phyloP scores from a whole-genome alignment of 768 basidiomycete species.

The Boletus huronensis region DNA sequence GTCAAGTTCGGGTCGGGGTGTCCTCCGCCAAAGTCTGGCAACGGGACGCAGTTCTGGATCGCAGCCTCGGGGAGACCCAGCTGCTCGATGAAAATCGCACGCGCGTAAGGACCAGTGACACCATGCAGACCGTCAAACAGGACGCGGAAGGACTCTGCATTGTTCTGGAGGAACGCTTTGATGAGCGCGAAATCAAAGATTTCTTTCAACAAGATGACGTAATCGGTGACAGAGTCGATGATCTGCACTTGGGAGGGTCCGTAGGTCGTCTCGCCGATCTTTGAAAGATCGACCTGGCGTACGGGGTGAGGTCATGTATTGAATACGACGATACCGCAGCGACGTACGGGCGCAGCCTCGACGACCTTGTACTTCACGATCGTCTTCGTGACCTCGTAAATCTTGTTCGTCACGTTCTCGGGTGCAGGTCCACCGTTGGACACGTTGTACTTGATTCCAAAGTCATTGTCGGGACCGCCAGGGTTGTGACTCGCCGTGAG shows the following conservation, averaged over 20 bases:
- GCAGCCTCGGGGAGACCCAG: constrained; percentile 78
- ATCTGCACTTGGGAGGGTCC: constrained; percentile 84
- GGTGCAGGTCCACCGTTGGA: constrained; percentile 97
- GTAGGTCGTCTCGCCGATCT: constrained; percentile 73
- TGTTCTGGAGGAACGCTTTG: constrained; percentile 77
- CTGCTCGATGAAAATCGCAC: constrained; percentile 77
- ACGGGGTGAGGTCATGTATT: neutral
- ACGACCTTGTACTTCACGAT: constrained; percentile 84
- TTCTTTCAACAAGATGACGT: constrained; percentile 72
- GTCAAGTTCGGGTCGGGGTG: constrained; percentile 99
- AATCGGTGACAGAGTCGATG: constrained; percentile 93
- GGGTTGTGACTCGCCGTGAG: constrained; percentile 98
- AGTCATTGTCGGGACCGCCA: constrained; percentile 96
- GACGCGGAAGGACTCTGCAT: constrained; percentile 69
- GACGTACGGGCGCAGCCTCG: constrained; percentile 67
- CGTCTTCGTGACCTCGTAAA: constrained; percentile 86
- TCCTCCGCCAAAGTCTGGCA: constrained; percentile 95
- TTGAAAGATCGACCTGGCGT: constrained; percentile 74
- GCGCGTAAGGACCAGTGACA: constrained; percentile 95
- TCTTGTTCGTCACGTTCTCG: constrained; percentile 93
- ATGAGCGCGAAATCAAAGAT: constrained; percentile 97
- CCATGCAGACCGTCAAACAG: constrained; percentile 96
- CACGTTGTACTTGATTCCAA: constrained; percentile 99
- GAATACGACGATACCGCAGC: neutral
- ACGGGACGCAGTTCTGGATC: constrained; percentile 86